These are phyloP conservation scores for Sporothrix pallida DNA, from an alignment of 2,329 filamentous ascomycete genomes.

Conservation along the genomic window DNA sequence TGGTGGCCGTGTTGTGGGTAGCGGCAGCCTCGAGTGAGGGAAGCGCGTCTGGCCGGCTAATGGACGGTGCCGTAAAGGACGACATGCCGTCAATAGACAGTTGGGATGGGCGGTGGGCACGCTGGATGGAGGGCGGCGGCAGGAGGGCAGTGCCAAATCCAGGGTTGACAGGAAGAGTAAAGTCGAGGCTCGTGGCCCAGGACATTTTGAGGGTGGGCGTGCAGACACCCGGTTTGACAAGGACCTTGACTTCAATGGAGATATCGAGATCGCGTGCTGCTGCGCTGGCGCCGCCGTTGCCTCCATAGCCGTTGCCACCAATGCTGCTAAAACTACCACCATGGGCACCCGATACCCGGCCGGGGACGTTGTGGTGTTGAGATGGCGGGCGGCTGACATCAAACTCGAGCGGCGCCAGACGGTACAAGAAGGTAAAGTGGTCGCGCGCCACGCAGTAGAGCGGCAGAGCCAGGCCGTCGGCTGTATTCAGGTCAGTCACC, in stretches of 20 bases:
- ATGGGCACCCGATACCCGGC: not conserved
- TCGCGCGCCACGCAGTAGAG: conserved; percentile 72
- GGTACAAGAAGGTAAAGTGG: conserved; percentile 76
- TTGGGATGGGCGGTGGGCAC: conserved; percentile 66
- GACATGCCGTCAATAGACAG: conserved; percentile 65
- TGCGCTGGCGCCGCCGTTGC: not conserved
- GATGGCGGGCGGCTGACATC: conserved; percentile 49
- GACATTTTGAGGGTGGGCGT: conserved; percentile 66
- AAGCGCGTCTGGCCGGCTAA: conserved; percentile 64
- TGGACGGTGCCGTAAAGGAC: conserved; percentile 63
- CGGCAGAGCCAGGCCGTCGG: conserved; percentile 57
- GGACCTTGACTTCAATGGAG: conserved; percentile 64
- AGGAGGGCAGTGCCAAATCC: conserved; percentile 60
- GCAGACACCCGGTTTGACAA: conserved; percentile 62
- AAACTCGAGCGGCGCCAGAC: conserved; percentile 60
- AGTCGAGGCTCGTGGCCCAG: conserved; percentile 73
- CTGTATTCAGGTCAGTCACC: conserved; percentile 61
- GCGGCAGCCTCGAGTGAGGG: conserved; percentile 63
- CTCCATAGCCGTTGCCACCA: not conserved
- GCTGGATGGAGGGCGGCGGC: conserved; percentile 61
- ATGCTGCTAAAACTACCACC: not conserved
- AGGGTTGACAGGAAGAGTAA: conserved; percentile 68
- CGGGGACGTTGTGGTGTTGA: conserved; percentile 21
- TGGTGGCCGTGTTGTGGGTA: conserved; percentile 50
- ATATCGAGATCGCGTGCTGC: conserved; percentile 61